Evolutionary conservation across 2,329 filamentous ascomycete genomes (phyloP).

Genomic region (Rhynchosporium secalis): DNA sequence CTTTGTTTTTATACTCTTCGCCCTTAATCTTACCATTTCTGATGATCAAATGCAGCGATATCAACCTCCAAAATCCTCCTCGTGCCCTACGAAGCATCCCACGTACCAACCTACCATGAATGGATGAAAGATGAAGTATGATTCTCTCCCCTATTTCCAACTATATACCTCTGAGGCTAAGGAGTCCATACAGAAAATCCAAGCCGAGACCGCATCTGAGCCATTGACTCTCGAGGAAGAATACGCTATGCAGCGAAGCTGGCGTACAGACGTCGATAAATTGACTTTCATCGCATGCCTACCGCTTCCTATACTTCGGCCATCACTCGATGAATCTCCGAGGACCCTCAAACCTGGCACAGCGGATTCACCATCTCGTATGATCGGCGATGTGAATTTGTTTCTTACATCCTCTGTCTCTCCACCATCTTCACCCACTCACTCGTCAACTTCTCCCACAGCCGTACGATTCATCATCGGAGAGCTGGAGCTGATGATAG

Average conservation of each 20-base stretch:
- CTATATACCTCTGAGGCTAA: neutral
- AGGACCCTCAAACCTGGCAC: conserved; percentile 12
- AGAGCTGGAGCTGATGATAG: conserved; percentile 88
- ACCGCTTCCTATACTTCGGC: conserved; percentile 8
- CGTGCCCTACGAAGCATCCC: conserved; percentile 79
- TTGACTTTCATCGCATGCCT: conserved; percentile 84
- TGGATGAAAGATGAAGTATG: conserved; percentile 72
- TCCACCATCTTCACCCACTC: conserved; percentile 45
- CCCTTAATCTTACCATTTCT: neutral
- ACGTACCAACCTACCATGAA: conserved; percentile 79
- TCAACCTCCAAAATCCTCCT: conserved; percentile 67
- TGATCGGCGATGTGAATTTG: conserved; percentile 78
- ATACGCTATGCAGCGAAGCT: conserved; percentile 86
- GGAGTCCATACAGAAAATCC: conserved; percentile 59
- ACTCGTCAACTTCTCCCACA: conserved; percentile 30
- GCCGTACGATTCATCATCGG: conserved; percentile 55
- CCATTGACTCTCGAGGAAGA: conserved; percentile 78
- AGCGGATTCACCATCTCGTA: conserved; percentile 55
- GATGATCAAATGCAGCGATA: conserved; percentile 54
- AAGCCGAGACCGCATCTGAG: conserved; percentile 83
- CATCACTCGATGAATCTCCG: neutral
- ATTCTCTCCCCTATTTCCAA: neutral
- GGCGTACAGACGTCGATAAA: conserved; percentile 81
- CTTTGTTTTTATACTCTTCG: neutral
- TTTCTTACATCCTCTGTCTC: conserved; percentile 60